These are phyloP conservation scores for Pyrenochaeta sp. DNA, from an alignment of 2,329 filamentous ascomycete species.

Conservation along the genomic window DNA sequence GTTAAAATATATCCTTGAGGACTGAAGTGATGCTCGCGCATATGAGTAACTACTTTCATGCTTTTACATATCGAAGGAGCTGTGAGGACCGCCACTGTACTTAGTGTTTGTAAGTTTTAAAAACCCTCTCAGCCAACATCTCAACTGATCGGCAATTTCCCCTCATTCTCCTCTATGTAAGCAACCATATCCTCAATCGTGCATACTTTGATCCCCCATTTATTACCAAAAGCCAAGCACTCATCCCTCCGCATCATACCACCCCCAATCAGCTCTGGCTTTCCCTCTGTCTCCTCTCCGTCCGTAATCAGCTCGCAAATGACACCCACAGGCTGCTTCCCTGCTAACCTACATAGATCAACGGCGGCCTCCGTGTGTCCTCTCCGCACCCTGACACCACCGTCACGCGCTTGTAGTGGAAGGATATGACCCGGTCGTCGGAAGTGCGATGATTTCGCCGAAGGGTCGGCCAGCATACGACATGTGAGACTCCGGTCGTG, in stretches of 20 bases:
- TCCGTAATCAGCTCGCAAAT: slow-evolving; percentile 95
- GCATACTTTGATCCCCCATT: slow-evolving; percentile 90
- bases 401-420: slow-evolving; percentile 78
- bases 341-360: slow-evolving; percentile 86
- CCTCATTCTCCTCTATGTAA: slow-evolving; percentile 80
- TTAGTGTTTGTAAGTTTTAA: not conserved
- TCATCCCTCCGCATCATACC: slow-evolving; percentile 93
- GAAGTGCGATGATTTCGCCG: slow-evolving; percentile 66
- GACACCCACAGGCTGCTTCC: slow-evolving; percentile 75
- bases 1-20: not conserved
- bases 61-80: not conserved
- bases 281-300: slow-evolving; percentile 74
- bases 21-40: not conserved
- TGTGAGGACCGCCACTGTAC: not conserved
- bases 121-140: not conserved
- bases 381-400: slow-evolving; percentile 79
- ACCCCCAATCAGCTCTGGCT: slow-evolving; percentile 70
- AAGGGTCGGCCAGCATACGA: slow-evolving; percentile 75
- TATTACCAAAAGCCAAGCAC: slow-evolving; percentile 85
- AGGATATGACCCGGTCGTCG: slow-evolving; percentile 89
- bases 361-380: slow-evolving; percentile 95
- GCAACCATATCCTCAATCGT: slow-evolving; percentile 90
- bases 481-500: slow-evolving; percentile 86
- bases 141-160: slow-evolving; percentile 44
- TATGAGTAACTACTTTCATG: not conserved